Percentiles rank a stretch among this genome's conserved stretches.
phyloP scores from a whole-genome alignment of 768 basidiomycete genomes.

The Melanogaster broomeanus region DNA sequence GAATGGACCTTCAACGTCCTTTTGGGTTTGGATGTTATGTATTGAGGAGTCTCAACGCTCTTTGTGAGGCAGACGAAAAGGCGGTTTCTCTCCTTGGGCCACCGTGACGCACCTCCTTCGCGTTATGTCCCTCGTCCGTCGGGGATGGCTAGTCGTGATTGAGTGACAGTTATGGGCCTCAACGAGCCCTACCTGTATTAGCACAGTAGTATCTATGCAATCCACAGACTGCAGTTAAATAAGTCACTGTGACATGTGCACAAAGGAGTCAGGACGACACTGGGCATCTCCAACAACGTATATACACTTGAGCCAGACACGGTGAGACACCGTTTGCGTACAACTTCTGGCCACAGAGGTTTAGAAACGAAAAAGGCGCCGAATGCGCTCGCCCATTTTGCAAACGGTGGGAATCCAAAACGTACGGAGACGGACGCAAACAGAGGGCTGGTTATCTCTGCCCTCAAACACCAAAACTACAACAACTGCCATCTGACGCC shows the following conservation, averaged over 20 bases:
- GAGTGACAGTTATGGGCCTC: constrained; percentile 31
- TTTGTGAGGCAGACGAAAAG: constrained; percentile 33
- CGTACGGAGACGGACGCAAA: no score
- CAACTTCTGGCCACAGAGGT: no score
- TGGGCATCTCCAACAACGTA: no score
- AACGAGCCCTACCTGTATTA: constrained; percentile 33
- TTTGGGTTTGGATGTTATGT: constrained; percentile 43
- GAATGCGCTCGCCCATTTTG: no score
- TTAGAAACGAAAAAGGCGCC: no score
- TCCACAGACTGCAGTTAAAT: neutral
- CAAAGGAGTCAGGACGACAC: constrained; percentile 9
- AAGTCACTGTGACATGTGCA: constrained; percentile 1
- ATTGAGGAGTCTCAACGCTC: constrained; percentile 52
- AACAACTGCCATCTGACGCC: no score
- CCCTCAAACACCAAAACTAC: no score
- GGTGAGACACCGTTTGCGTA: no score
- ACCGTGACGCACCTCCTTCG: constrained; percentile 15
- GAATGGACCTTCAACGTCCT: constrained; percentile 71
- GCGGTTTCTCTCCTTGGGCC: constrained; percentile 3
- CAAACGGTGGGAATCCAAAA: no score
- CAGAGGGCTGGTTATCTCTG: no score
- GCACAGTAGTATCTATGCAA: constrained; percentile 4
- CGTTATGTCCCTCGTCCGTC: constrained; percentile 12
- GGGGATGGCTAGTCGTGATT: constrained; percentile 12
- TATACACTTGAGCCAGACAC: no score